Conservation (phyloP, 805 yeast genomes). For the Candida morakotiae region DNA sequence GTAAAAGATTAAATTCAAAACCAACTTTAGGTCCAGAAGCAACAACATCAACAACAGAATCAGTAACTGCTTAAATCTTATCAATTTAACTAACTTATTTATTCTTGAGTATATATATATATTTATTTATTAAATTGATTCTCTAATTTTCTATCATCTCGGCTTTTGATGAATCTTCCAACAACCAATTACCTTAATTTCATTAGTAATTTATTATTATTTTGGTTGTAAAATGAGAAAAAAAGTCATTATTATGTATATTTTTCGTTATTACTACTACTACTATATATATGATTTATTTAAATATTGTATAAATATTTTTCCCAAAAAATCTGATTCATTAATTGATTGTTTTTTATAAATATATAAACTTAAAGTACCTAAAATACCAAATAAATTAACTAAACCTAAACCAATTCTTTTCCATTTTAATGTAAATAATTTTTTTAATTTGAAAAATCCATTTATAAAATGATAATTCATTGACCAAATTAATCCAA, state of each 20-base stretch:
- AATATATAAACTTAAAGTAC: conserved; percentile 31
- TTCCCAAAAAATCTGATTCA: conserved; percentile 23
- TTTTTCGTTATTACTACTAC: too few relatives aligned
- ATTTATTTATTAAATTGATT: too few relatives aligned
- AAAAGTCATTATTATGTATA: too few relatives aligned
- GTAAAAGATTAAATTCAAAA: conserved; percentile 57
- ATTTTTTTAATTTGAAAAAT: conserved; percentile 40
- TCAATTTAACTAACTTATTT: not conserved
- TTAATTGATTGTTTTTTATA: conserved; percentile 17
- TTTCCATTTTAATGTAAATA: conserved; percentile 37
- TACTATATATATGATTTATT: too few relatives aligned
- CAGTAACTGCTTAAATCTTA: conserved; percentile 6
- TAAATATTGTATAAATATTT: conserved; percentile 25
- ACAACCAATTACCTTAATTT: too few relatives aligned
- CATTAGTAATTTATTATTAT: too few relatives aligned
- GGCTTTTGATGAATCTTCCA: too few relatives aligned
- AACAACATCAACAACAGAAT: conserved; percentile 12
- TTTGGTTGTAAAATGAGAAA: too few relatives aligned
- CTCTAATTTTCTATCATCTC: too few relatives aligned
- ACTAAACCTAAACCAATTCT: conserved; percentile 42
- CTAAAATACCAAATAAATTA: conserved; percentile 28
- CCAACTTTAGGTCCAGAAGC: conserved; percentile 65
- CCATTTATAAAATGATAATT: conserved; percentile 58
- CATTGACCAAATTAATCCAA: conserved; percentile 29
- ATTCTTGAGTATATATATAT: not conserved